Evolutionary conservation across 169 alveolate genomes (phyloP), one percentile per base, ranked within the genome.

Genomic region (Eimeria brunetti): DNA sequence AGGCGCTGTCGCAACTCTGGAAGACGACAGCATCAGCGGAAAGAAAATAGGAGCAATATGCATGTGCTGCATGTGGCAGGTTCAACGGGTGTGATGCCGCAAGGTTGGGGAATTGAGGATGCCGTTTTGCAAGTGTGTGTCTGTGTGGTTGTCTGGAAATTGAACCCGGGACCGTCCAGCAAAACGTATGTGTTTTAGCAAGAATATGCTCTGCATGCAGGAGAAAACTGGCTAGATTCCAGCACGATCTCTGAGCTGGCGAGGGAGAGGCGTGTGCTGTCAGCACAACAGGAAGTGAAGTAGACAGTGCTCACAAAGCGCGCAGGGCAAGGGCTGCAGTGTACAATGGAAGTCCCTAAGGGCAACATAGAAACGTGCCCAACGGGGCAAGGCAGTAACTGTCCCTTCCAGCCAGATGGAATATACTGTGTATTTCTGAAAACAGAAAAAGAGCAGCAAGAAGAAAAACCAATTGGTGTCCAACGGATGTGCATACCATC

Each of bases 1-100:
- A 51, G 49, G 49, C 30, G 62, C 53, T 81, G 49, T 51, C 27
- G 73, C 89, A 81, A 49, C 56, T 81, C 89, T 81, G 89, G n/a
- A 44, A 81, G 38, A 20, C 20, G 46, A 81, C 33, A 56, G 20
- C 62, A 76, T 6, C 30, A 33, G 78, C 78, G 33, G 49, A 69
- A 30, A 24, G 33, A 7, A 22, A 8, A 7, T 64, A 64, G 41
- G 73, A 62, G 38, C 9, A 24, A 27, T 69, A 49, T n/a, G 44
- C 12, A 51, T 12, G 12, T 12, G 12, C 18, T 51, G 58, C 44
- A 69, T 33, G 78, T n/a, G n/a, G n/a, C n/a, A n/a, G n/a, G n/a
- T n/a, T n/a, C 78, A 33, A n/a, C 78, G 24, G 78, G 11, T 33
- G 78, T 22, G 24, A 1, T 1, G 2, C 78, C 12, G 78, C 78